These are phyloP conservation scores for Sporothrix pseudoabietina DNA, from an alignment of 2,329 filamentous ascomycete genomes.

Conservation along the genomic window DNA sequence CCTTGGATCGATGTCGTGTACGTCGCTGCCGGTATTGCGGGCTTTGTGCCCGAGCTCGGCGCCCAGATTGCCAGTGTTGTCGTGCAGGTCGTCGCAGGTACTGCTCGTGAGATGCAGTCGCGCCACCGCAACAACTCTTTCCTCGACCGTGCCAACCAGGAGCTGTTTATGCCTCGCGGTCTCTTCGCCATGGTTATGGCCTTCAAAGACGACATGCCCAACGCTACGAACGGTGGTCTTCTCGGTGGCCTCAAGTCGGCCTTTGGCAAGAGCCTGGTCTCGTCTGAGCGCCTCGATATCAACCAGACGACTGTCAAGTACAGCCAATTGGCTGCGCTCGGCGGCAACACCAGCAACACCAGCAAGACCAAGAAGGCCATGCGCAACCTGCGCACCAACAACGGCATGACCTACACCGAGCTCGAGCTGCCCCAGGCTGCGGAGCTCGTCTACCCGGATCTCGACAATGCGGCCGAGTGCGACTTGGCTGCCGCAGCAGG, in stretches of 20 bases:
- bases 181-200: constrained; percentile 40
- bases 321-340: constrained; percentile 33
- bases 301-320: constrained; percentile 43
- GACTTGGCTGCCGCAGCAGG: constrained; percentile 37
- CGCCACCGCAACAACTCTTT: constrained; percentile 38
- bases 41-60: constrained; percentile 40
- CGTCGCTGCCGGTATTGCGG: constrained; percentile 35
- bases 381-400: constrained; percentile 42
- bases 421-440: constrained; percentile 45
- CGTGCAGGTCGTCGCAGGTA: constrained; percentile 37
- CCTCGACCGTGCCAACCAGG: constrained; percentile 39
- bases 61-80: constrained; percentile 38
- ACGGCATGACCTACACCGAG: constrained; percentile 44
- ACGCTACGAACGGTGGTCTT: constrained; percentile 24
- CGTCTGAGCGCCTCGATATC: constrained; percentile 39
- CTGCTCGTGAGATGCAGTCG: constrained; percentile 38
- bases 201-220: constrained; percentile 37
- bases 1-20: constrained; percentile 37
- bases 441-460: constrained; percentile 44
- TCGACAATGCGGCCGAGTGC: constrained; percentile 40
- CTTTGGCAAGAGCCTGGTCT: constrained; percentile 31
- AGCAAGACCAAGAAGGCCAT: constrained; percentile 38
- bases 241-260: constrained; percentile 31
- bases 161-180: constrained; percentile 41
- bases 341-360: constrained; percentile 19